phyloP scores from a whole-genome alignment of 148 eudicot genomes.

The Amaranthus palmeri region DNA sequence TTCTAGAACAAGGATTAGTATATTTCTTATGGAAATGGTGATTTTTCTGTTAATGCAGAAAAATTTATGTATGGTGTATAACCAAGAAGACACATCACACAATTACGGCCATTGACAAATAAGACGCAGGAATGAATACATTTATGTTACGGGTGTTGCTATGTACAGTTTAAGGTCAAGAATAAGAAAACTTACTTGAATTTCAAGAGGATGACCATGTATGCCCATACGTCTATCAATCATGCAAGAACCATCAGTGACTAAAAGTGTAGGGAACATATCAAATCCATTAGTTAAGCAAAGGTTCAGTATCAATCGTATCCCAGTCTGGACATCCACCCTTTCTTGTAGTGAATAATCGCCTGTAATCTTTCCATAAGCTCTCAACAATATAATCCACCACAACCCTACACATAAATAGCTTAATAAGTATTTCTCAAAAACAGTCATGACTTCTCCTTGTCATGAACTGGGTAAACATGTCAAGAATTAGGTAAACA shows the following conservation, averaged over 20 bases:
- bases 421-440: not conserved
- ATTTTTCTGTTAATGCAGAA: not conserved
- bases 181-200: slow-evolving; percentile 57
- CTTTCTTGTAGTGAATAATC: slow-evolving; percentile 73
- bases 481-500: not conserved
- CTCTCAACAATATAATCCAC: slow-evolving; percentile 91
- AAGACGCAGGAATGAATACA: not conserved
- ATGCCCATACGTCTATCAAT: slow-evolving; percentile 95
- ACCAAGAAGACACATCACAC: not conserved
- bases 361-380: slow-evolving; percentile 81
- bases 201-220: slow-evolving; percentile 94
- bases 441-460: not conserved
- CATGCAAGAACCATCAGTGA: slow-evolving; percentile 97
- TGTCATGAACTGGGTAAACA: not conserved
- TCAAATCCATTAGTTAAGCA: slow-evolving; percentile 85
- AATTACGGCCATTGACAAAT: not conserved
- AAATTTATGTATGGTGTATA: not conserved
- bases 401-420: slow-evolving; percentile 54
- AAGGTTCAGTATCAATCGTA: slow-evolving; percentile 60
- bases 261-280: slow-evolving; percentile 89
- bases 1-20: no score
- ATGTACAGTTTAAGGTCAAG: not conserved
- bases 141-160: not conserved
- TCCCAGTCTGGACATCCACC: slow-evolving; percentile 87
- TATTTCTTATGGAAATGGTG: no score